A percentile compares a stretch with the other conserved stretches of the same genome.
Evolutionary conservation across 2,329 filamentous ascomycete species (phyloP).

Genomic region (Coniella vitis): DNA sequence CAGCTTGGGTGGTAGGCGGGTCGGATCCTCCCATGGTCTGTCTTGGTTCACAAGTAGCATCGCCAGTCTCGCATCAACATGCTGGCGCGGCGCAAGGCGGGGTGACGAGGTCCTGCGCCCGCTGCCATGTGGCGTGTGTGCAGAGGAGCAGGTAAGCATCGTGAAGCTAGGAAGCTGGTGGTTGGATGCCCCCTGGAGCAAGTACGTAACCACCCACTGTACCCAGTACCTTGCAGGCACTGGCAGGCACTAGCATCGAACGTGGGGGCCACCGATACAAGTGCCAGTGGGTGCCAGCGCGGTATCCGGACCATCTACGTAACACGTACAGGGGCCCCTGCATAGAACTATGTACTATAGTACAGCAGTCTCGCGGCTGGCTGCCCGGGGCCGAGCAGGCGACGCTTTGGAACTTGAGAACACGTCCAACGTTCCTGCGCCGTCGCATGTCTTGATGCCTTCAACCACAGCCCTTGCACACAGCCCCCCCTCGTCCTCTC

Average conservation of each 20-base stretch:
- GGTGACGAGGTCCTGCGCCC: background rate
- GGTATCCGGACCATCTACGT: too few relatives aligned
- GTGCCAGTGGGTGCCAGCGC: too few relatives aligned
- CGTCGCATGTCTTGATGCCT: background rate
- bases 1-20: slow-evolving; percentile 17
- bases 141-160: too few relatives aligned
- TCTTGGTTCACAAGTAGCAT: slow-evolving; percentile 21
- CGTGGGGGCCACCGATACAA: too few relatives aligned
- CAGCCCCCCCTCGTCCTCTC: background rate
- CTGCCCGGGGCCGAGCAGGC: background rate
- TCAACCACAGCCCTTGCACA: background rate
- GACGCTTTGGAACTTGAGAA: slow-evolving; percentile 1
- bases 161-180: background rate
- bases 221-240: background rate
- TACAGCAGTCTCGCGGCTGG: too few relatives aligned
- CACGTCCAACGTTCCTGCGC: slow-evolving; percentile 6
- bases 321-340: too few relatives aligned
- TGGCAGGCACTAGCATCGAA: too few relatives aligned
- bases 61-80: slow-evolving; percentile 9
- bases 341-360: too few relatives aligned
- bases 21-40: slow-evolving; percentile 24
- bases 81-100: background rate
- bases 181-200: too few relatives aligned
- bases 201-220: background rate
- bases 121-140: background rate